Conservation (phyloP, 2,329 filamentous ascomycete genomes). For the Diaporthe nobilis region DNA sequence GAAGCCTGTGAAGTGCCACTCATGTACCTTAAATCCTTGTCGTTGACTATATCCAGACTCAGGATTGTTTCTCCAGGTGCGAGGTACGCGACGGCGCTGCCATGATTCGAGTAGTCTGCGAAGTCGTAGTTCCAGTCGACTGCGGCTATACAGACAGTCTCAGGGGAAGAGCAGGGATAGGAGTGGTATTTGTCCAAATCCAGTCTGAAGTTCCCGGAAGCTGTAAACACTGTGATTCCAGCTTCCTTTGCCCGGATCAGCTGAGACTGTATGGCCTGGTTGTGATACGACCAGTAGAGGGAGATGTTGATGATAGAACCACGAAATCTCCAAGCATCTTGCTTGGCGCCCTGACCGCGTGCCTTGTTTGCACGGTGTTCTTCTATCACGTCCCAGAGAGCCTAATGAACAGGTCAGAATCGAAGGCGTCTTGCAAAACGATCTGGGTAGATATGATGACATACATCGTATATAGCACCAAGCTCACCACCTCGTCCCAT, state of each 20-base stretch:
- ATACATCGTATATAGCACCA: background rate
- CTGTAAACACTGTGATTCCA: background rate
- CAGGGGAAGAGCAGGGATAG: background rate
- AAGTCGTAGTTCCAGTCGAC: background rate
- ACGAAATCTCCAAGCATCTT: background rate
- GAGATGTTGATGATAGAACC: background rate
- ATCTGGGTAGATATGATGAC: background rate
- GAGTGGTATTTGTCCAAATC: background rate
- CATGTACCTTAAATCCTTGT: fast-evolving
- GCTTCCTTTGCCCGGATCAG: background rate
- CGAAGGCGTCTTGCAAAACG: background rate
- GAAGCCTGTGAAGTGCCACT: background rate
- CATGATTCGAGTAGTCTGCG: background rate
- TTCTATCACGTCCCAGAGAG: background rate
- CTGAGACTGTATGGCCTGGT: background rate
- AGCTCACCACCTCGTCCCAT: background rate
- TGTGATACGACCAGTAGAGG: background rate
- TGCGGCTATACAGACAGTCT: background rate
- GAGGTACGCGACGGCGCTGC: background rate
- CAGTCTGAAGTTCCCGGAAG: background rate
- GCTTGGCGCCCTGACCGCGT: background rate
- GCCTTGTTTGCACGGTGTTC: background rate
- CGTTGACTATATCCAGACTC: background rate
- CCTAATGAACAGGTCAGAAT: background rate
- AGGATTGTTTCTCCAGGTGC: background rate